A percentile compares a stretch with the other conserved stretches of the same genome.
Conservation (phyloP, 306 rosid genomes). For the Benincasa hispida region DNA sequence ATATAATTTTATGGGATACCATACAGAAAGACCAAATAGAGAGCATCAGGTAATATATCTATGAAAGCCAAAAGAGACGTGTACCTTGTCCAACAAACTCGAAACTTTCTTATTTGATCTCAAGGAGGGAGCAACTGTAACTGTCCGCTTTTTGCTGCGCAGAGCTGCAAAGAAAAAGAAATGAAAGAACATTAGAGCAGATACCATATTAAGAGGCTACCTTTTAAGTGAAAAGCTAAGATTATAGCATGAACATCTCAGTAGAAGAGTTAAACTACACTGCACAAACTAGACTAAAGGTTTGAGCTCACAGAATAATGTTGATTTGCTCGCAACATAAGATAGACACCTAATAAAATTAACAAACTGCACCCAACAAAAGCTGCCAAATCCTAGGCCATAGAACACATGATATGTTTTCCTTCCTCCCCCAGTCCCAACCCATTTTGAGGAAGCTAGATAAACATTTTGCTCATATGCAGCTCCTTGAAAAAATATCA, state of each 20-base stretch:
- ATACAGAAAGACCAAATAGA: not conserved
- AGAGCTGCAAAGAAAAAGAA: constrained; percentile 24
- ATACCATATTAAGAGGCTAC: not conserved
- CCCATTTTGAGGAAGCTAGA: not conserved
- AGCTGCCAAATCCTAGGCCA: not conserved
- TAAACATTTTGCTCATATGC: not conserved
- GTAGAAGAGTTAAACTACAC: not conserved
- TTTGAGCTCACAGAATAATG: not conserved
- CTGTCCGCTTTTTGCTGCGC: constrained; percentile 54
- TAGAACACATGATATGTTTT: not conserved
- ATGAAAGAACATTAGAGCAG: not conserved
- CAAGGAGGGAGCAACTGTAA: constrained; percentile 64
- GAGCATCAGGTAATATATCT: not conserved
- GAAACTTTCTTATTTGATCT: constrained; percentile 94
- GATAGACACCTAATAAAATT: not conserved
- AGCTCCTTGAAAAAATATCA: not conserved
- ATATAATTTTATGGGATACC: not conserved
- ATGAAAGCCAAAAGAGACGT: not conserved
- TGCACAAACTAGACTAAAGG: not conserved
- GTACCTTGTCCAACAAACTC: constrained; percentile 80
- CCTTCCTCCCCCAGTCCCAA: not conserved
- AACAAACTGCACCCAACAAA: not conserved
- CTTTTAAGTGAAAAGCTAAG: not conserved
- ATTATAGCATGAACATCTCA: not conserved
- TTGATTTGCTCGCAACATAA: not conserved